Conservation (phyloP, 352 stramenopile genomes). For the Pythium apleroticum region DNA sequence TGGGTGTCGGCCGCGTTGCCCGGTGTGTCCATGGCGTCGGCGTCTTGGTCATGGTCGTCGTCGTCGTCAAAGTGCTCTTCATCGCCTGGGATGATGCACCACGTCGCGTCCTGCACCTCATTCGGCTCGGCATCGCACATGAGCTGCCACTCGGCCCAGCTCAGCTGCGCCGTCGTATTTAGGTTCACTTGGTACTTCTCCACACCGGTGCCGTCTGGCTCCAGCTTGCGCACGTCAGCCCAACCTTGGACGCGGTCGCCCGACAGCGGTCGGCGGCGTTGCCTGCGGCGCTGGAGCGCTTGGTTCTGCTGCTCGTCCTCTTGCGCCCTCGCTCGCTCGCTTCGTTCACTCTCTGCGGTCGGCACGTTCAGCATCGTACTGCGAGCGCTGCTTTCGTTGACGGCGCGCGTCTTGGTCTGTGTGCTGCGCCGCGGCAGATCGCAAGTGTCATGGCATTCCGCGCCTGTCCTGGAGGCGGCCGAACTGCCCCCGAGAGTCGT, state of each 20-base stretch:
- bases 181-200: constrained; percentile 27
- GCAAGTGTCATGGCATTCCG: background rate
- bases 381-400: background rate
- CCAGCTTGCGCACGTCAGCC: constrained; percentile 27
- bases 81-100: constrained; percentile 11
- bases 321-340: background rate
- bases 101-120: constrained; percentile 4
- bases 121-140: constrained; percentile 21
- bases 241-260: constrained; percentile 16
- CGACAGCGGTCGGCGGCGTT: constrained; percentile 6
- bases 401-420: background rate
- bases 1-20: background rate
- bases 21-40: background rate
- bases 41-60: background rate
- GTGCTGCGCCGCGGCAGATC: background rate
- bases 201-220: background rate
- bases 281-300: background rate
- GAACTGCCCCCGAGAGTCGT: no score
- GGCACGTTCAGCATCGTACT: constrained; percentile 3
- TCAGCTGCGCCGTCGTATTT: constrained; percentile 21
- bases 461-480: background rate
- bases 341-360: background rate
- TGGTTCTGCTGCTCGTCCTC: constrained; percentile 2
- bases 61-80: background rate
- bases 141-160: constrained; percentile 25